Percentiles rank a stretch among this genome's conserved stretches.
phyloP scores from a whole-genome alignment of 2,329 filamentous ascomycete genomes.

The Gaeumannomyces tritici region DNA sequence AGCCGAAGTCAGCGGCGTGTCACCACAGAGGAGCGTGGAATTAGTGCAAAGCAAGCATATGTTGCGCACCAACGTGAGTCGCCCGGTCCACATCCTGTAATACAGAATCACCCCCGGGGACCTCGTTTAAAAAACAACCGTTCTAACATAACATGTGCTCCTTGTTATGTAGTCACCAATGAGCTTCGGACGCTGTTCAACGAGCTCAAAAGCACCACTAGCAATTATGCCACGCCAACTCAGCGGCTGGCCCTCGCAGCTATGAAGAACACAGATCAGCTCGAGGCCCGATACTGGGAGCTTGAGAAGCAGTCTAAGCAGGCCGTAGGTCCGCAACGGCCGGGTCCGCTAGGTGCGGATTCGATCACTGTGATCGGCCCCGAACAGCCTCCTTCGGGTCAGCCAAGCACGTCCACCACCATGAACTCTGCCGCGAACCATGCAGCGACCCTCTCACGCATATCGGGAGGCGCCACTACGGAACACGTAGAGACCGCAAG shows the following conservation, averaged over 20 bases:
- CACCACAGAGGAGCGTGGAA: slow-evolving; percentile 25
- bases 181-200: slow-evolving; percentile 64
- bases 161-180: slow-evolving; percentile 49
- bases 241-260: slow-evolving; percentile 74
- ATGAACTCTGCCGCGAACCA: neutral
- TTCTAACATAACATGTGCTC: neutral
- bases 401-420: neutral
- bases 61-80: slow-evolving; percentile 62
- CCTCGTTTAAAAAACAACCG: neutral
- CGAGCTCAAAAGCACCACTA: slow-evolving; percentile 55
- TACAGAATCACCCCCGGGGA: no score
- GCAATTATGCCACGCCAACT: slow-evolving; percentile 57
- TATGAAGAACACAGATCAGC: slow-evolving; percentile 33
- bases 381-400: neutral
- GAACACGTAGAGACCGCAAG: slow-evolving; percentile 32
- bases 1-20: slow-evolving; percentile 42
- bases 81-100: neutral
- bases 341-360: neutral
- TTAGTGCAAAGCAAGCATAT: slow-evolving; percentile 16
- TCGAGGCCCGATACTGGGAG: slow-evolving; percentile 14
- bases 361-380: neutral
- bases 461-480: slow-evolving; percentile 1
- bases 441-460: neutral
- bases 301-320: neutral
- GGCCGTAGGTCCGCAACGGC: neutral